Conservation (phyloP, 805 yeast species). For the Yamadazyma laniorum region DNA sequence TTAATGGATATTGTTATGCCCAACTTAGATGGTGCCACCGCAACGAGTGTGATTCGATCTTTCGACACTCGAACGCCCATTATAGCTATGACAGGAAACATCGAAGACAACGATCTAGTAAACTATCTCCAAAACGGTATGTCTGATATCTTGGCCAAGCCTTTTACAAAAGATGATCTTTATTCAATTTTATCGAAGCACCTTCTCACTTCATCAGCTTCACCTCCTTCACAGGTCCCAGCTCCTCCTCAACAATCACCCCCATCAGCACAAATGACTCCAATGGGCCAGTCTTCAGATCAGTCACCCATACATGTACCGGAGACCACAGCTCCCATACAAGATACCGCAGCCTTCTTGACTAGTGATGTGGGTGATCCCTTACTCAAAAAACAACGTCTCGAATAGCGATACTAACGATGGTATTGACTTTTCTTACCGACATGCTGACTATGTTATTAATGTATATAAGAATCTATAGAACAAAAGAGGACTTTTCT, state of each 20-base stretch:
- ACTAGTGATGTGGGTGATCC: constrained; percentile 12
- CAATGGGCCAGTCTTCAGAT: constrained; percentile 1
- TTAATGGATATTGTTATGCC: constrained; percentile 91
- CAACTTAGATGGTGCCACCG: constrained; percentile 83
- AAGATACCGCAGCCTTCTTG: background rate
- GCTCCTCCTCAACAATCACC: constrained; percentile 7
- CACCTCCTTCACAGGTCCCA: background rate
- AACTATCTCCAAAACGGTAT: constrained; percentile 84
- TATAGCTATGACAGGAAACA: constrained; percentile 91
- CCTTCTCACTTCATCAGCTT: constrained; percentile 34
- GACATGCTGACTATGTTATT: background rate
- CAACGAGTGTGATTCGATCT: constrained; percentile 82
- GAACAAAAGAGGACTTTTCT: background rate
- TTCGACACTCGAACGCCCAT: constrained; percentile 86
- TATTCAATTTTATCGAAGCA: constrained; percentile 76
- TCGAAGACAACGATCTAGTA: constrained; percentile 76
- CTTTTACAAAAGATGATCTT: constrained; percentile 85
- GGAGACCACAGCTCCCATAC: background rate
- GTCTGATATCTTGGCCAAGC: constrained; percentile 90
- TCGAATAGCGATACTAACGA: too few relatives aligned
- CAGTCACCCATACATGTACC: background rate
- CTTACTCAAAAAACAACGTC: constrained; percentile 21
- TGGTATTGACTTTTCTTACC: too few relatives aligned
- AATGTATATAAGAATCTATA: constrained; percentile 1
- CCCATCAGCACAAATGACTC: background rate